A percentile compares a stretch with the other conserved stretches of the same genome.
These are phyloP conservation scores for Diddensiella caesifluorescens DNA, from an alignment of 805 yeast species.

Conservation along the genomic window DNA sequence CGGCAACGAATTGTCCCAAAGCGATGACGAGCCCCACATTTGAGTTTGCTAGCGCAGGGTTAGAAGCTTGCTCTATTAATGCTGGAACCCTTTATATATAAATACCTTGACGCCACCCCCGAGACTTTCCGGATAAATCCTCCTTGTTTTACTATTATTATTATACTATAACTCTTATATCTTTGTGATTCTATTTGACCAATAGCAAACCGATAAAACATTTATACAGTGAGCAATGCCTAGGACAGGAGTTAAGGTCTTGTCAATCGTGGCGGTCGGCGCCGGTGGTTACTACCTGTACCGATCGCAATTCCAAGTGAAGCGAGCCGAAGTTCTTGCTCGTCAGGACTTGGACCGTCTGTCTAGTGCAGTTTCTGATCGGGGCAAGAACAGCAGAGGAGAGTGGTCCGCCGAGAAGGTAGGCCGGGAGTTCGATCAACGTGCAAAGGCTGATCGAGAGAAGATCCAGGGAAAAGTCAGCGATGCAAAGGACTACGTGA, in stretches of 20 bases:
- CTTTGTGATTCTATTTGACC: too few relatives aligned
- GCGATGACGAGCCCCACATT: too few relatives aligned
- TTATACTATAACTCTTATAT: too few relatives aligned
- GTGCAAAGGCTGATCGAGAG: slow-evolving; percentile 1
- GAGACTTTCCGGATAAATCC: too few relatives aligned
- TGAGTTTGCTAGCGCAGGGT: too few relatives aligned
- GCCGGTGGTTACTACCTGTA: slow-evolving; percentile 22
- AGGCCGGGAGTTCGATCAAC: slow-evolving; percentile 17
- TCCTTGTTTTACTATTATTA: too few relatives aligned
- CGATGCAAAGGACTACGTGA: slow-evolving; percentile 5
- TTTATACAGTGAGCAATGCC: too few relatives aligned
- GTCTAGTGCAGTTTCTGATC: slow-evolving; percentile 11
- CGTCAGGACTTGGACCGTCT: slow-evolving; percentile 19
- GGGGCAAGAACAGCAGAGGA: slow-evolving; percentile 3
- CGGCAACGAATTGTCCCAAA: too few relatives aligned
- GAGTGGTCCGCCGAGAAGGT: slow-evolving; percentile 11
- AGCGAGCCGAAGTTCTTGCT: slow-evolving; percentile 19
- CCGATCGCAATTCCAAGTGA: slow-evolving; percentile 16
- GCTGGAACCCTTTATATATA: too few relatives aligned
- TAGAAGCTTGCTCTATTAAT: too few relatives aligned
- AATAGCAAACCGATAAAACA: too few relatives aligned
- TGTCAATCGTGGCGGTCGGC: slow-evolving; percentile 18
- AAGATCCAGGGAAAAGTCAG: neutral
- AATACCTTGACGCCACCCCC: too few relatives aligned
- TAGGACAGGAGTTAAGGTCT: slow-evolving; percentile 17